Conservation (phyloP, 2,329 filamentous ascomycete species). For the Cercospora sesami region DNA sequence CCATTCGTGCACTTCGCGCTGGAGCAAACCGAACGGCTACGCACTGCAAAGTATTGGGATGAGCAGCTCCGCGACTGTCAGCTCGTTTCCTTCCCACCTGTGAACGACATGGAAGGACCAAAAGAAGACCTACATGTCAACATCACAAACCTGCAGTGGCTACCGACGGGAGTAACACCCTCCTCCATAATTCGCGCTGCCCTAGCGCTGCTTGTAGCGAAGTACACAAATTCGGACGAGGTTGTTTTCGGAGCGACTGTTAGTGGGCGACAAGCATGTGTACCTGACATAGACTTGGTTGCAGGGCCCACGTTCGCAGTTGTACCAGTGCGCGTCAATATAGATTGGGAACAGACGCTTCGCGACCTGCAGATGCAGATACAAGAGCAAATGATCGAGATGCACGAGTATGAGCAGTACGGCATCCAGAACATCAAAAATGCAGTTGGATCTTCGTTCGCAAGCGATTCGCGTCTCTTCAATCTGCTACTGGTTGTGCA, state of each 20-base stretch:
- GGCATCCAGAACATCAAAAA: constrained; percentile 5
- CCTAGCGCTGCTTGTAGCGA: constrained; percentile 10
- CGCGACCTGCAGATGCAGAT: constrained; percentile 6
- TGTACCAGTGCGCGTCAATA: constrained; percentile 15
- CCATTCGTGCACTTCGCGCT: neutral
- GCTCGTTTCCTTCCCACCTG: neutral
- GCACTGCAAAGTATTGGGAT: neutral
- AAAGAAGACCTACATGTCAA: neutral
- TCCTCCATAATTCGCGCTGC: constrained; percentile 8
- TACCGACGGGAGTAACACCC: neutral
- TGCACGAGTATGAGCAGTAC: constrained; percentile 19
- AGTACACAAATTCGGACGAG: constrained; percentile 11
- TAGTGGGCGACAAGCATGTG: constrained; percentile 14
- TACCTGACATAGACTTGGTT: constrained; percentile 10
- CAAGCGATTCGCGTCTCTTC: constrained; percentile 52
- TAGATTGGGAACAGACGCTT: neutral
- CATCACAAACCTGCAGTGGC: neutral
- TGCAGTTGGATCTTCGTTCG: neutral
- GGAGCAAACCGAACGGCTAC: neutral
- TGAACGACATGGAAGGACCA: no score
- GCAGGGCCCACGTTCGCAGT: constrained; percentile 19
- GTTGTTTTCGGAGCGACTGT: constrained; percentile 15
- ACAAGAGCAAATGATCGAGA: constrained; percentile 17
- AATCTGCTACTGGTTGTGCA: constrained; percentile 56
- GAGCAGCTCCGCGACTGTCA: neutral